Evolutionary conservation across 2,329 filamentous ascomycete species (phyloP), one percentile per base, ranked within the genome.

Genomic region (Beauveria sp.): DNA sequence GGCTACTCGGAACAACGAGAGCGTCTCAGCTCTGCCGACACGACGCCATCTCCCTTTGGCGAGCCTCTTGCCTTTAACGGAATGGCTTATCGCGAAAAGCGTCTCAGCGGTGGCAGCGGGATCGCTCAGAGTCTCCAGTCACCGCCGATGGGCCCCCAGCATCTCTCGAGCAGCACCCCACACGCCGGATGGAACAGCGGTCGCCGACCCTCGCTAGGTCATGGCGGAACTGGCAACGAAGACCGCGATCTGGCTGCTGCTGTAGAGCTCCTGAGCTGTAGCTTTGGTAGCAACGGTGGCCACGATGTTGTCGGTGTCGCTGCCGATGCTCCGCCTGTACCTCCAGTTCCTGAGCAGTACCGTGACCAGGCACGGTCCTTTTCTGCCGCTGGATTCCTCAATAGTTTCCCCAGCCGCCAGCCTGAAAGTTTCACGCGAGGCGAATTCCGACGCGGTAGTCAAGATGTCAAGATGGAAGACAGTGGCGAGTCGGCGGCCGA

Each of bases 161-260:
- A 83, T 69, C 75, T 83, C 59, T 80, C 84, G 3, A 63, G 48
- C 34, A 62, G 56, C 24, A 62, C 54, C 31, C 66, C 70, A 18
- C 10, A 78, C 10, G 28, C 28, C 3, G 26, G 42, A 74, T 64
- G 74, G 73, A 95, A 90, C 73, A 86, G 87, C 65, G 89, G 93
- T 67, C 83, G 83, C 63, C 87, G 91, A 38, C 83, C 84, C 40
- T 96, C 92, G 1, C 92, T 91, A 6, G 91, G 92, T 43, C 85
- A 84, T 67, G 90, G 88, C 71, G 79, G 81, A 58, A 88, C 86
- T 9, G 88, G 91, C 61, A 87, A 93, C 69, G 91, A 96, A 66
- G 93, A 96, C 70, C 88, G 87, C 52, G 91, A 96, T 66, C 82
- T 98, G 63, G 93, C 92, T 22, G 93, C 93, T 16, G 93, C 93